phyloP scores from a whole-genome alignment of 345 rosid species.

The Limnanthes douglasii region DNA sequence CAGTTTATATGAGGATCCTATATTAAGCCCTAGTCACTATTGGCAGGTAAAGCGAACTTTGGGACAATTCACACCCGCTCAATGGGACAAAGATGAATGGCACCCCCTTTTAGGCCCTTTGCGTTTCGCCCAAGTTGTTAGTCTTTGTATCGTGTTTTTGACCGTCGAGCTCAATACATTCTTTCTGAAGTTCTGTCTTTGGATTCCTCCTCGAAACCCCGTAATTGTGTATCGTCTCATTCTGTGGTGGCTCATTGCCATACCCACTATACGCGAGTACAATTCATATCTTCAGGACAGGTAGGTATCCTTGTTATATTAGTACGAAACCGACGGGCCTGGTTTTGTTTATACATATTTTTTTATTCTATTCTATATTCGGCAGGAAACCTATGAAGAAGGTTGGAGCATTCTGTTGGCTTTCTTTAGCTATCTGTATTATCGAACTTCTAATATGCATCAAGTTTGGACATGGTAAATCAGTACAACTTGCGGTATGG shows the following conservation, averaged over 20 bases:
- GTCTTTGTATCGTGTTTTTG: slow-evolving; percentile 69
- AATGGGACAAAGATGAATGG: slow-evolving; percentile 99
- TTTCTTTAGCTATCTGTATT: slow-evolving; percentile 88
- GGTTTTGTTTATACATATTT: slow-evolving; percentile 1
- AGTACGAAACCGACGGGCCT: not conserved
- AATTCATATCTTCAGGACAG: slow-evolving; percentile 91
- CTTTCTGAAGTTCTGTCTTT: slow-evolving; percentile 92
- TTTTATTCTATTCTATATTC: slow-evolving; percentile 2
- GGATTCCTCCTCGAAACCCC: slow-evolving; percentile 96
- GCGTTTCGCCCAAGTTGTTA: slow-evolving; percentile 94
- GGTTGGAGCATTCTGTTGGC: slow-evolving; percentile 99
- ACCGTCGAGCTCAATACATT: slow-evolving; percentile 94
- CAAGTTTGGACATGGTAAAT: slow-evolving; percentile 93
- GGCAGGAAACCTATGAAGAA: slow-evolving; percentile 70
- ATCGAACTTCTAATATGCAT: slow-evolving; percentile 93
- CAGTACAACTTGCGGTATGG: too few species aligned
- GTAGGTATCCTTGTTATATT: slow-evolving; percentile 19
- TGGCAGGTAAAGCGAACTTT: slow-evolving; percentile 71
- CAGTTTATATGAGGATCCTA: too few species aligned
- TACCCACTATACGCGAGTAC: slow-evolving; percentile 93
- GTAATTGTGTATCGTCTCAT: slow-evolving; percentile 78
- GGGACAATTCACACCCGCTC: slow-evolving; percentile 96
- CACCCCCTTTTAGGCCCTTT: slow-evolving; percentile 93
- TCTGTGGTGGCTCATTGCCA: slow-evolving; percentile 96
- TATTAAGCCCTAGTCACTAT: not conserved